phyloP scores from a whole-genome alignment of 1,284 basidiomycete species.

The Rhodotorula sp. region DNA sequence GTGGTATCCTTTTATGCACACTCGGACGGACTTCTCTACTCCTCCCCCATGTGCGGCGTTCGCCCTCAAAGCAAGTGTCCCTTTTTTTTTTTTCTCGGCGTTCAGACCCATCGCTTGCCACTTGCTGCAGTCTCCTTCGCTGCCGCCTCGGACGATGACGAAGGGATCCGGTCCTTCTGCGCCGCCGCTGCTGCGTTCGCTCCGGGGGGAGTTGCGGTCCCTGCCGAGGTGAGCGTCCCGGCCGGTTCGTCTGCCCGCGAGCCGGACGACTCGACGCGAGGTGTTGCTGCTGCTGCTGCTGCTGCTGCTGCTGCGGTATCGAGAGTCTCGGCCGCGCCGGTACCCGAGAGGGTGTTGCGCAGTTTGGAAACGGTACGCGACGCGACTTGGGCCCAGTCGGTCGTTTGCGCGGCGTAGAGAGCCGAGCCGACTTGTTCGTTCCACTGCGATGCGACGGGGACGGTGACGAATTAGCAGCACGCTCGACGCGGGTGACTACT shows the following conservation, averaged over 20 bases:
- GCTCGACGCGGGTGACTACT: too few species aligned
- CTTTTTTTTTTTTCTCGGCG: too few species aligned
- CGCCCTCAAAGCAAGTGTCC: too few species aligned
- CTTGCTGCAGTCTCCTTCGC: too few species aligned
- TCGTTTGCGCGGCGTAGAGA: constrained; percentile 7
- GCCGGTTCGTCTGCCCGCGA: neutral
- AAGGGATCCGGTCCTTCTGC: neutral
- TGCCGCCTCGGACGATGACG: too few species aligned
- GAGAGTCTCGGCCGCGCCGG: neutral
- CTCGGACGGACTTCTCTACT: too few species aligned
- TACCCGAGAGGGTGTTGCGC: neutral
- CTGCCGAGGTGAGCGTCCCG: neutral
- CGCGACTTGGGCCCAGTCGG: constrained; percentile 13
- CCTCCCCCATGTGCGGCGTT: too few species aligned
- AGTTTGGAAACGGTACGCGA: neutral
- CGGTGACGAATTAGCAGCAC: too few species aligned
- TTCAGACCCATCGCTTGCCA: constrained; percentile 7
- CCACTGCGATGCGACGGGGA: constrained; percentile 10
- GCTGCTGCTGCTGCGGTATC: neutral
- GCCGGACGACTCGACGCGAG: neutral
- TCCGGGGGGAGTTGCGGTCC: neutral
- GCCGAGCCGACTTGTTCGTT: constrained; percentile 26
- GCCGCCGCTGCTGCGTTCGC: neutral
- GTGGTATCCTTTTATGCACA: too few species aligned
- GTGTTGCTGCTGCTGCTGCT: neutral